Base-by-base conservation (phyloP, 2,329 filamentous ascomycete species). In the Metarhizium brunneum region DNA sequence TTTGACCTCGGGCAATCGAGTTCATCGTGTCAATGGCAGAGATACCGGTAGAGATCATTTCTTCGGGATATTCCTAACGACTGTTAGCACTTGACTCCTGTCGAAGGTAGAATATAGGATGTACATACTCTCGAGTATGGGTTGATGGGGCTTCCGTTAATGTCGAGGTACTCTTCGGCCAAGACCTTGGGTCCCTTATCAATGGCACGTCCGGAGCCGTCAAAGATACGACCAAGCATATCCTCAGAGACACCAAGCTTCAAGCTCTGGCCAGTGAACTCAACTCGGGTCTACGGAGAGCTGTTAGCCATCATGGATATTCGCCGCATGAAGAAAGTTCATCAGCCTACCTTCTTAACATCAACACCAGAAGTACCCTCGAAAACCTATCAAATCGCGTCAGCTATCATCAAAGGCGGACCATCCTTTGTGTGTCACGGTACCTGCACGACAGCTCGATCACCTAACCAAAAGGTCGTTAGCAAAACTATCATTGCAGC, bases 21-120 rank as follows among this genome's bases (percentile, higher is more conserved):
- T 91, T 91, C 92, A 97, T 97, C 59, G 92, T 96, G 71, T 97
- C 92, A 68, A 99, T 97, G 69, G 94, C 92, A 60, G 92, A 97
- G 73, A 99, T 99, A 85, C 94, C 94, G 50, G 94, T 99, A 40
- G 92, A 94, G 68, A 99, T 97, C 92, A 99, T 99, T 77, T 99
- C 95, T 78, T 99, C 94, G 68, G 94, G 94, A 71, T 99, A 99
- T 64, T 96, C 90, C 90, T 95, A 61, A 47, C 40, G 54, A 30
- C 42, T 59, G 58, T 67, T 54, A 66, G 63, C 55, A 42, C 30
- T 2, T 48, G n/a, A 5, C 10, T 18, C 29, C 10, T 30, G 18
- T 1, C 35, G 35, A 8, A 7, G 29, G 25, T 53, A 18, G 32
- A 36, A 4, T 16, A 8, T 8, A 20, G 10, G 13, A 32, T 20